Conservation (phyloP, 768 basidiomycete species). For the Trametes cubensis region DNA sequence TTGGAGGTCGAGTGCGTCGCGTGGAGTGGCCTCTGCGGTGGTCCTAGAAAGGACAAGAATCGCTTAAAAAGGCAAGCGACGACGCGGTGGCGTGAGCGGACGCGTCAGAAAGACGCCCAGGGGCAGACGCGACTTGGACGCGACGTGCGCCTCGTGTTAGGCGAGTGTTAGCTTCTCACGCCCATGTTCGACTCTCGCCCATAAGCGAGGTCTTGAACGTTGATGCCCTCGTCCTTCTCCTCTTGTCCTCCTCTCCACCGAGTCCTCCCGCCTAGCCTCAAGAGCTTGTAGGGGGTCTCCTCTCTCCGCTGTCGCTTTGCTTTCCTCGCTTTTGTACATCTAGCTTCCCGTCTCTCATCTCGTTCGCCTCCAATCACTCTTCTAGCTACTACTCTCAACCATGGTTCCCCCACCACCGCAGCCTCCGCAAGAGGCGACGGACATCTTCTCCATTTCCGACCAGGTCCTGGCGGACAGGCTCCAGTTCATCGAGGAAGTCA, state of each 20-base stretch:
- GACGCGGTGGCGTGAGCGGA: constrained; percentile 23
- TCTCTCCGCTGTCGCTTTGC: constrained; percentile 12
- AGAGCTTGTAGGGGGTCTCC: neutral
- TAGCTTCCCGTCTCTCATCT: constrained; percentile 15
- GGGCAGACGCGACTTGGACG: constrained; percentile 17
- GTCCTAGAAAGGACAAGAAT: neutral
- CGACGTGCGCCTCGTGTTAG: constrained; percentile 19
- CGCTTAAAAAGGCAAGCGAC: constrained; percentile 13
- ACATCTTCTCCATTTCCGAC: constrained; percentile 78
- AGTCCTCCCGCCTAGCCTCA: neutral
- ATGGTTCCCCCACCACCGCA: constrained; percentile 35
- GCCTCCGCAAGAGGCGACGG: constrained; percentile 43
- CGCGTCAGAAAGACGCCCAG: neutral
- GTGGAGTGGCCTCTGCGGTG: too few relatives aligned
- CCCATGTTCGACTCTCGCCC: constrained; percentile 24
- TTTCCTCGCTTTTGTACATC: constrained; percentile 21
- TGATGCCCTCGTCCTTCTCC: constrained; percentile 4
- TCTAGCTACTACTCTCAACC: neutral
- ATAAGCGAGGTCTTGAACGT: constrained; percentile 13
- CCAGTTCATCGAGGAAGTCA: constrained; percentile 75
- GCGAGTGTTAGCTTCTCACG: constrained; percentile 17
- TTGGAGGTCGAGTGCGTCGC: neutral
- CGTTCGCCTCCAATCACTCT: too few relatives aligned
- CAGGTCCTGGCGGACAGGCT: constrained; percentile 68
- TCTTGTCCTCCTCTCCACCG: neutral